Evolutionary conservation across 345 rosid genomes (phyloP).

Genomic region (Citrus australasica): DNA sequence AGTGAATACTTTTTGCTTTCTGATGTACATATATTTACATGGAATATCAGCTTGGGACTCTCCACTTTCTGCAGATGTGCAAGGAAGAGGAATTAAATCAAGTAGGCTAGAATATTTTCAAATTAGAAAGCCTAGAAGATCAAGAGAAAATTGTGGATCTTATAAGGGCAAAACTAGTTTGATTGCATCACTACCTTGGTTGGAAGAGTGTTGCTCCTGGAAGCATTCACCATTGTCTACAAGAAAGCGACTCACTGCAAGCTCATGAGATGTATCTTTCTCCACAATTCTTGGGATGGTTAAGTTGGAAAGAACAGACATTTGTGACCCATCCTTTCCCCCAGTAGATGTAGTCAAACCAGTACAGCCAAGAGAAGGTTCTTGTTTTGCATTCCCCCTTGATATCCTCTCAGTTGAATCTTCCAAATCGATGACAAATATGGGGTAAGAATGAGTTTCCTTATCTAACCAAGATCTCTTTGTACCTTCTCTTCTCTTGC

Average conservation of each 20-base stretch:
- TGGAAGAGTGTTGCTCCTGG: slow-evolving; percentile 17
- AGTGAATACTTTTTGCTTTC: slow-evolving; percentile 8
- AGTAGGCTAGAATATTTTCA: not conserved
- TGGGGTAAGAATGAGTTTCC: slow-evolving; percentile 14
- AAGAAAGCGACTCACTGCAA: slow-evolving; percentile 15
- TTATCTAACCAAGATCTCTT: slow-evolving; percentile 11
- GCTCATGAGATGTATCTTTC: slow-evolving; percentile 15
- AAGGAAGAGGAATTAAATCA: slow-evolving; percentile 1
- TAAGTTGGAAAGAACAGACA: slow-evolving; percentile 16
- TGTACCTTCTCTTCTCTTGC: slow-evolving; percentile 12
- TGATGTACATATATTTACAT: slow-evolving; percentile 1
- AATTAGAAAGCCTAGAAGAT: slow-evolving; percentile 2
- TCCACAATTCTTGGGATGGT: slow-evolving; percentile 14
- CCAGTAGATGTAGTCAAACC: slow-evolving; percentile 5
- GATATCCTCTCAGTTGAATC: slow-evolving; percentile 17
- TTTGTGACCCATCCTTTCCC: slow-evolving; percentile 15
- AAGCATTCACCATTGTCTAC: slow-evolving; percentile 13
- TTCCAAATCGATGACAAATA: slow-evolving; percentile 33
- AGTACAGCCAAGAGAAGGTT: slow-evolving; percentile 15
- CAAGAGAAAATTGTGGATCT: not conserved
- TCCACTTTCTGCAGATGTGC: slow-evolving; percentile 23
- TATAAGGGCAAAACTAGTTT: not conserved
- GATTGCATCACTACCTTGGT: slow-evolving; percentile 19
- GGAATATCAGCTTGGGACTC: slow-evolving; percentile 4
- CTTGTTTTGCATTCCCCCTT: not conserved